Percentiles rank a stretch among this genome's conserved stretches.
Evolutionary conservation across 306 rosid genomes (phyloP).

Genomic region (Inga leiocalycina): DNA sequence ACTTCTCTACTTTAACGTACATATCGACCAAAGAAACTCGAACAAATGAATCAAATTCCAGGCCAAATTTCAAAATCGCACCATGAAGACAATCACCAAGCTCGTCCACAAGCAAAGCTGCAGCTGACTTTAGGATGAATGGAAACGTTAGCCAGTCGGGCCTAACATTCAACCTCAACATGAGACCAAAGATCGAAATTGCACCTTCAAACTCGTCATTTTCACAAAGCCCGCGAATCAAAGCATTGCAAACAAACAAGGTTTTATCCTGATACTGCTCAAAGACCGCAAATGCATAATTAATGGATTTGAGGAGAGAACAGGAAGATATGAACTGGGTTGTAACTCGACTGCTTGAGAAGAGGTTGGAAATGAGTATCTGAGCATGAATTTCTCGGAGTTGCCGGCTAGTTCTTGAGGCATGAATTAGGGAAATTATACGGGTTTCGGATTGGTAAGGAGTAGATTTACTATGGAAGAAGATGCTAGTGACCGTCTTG

Average conservation of each 20-base stretch:
- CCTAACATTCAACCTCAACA: background rate
- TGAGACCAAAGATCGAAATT: background rate
- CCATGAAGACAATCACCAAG: constrained; percentile 11
- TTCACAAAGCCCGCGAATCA: constrained; percentile 16
- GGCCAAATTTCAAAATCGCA: background rate
- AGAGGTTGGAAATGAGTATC: background rate
- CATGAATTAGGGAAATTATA: constrained; percentile 2
- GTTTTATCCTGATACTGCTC: background rate
- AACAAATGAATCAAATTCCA: constrained; percentile 3
- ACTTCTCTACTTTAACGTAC: constrained; percentile 7
- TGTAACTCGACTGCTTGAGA: background rate
- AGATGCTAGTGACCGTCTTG: background rate
- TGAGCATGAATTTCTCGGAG: constrained; percentile 15
- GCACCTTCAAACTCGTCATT: constrained; percentile 2
- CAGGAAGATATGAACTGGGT: constrained; percentile 19
- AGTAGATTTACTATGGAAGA: background rate
- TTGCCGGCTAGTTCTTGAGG: background rate
- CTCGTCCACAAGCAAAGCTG: background rate
- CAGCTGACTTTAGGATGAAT: constrained; percentile 1
- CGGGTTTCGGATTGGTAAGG: background rate
- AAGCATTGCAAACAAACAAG: constrained; percentile 10
- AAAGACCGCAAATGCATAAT: background rate
- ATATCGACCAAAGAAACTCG: constrained; percentile 8
- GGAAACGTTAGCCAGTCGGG: constrained; percentile 16
- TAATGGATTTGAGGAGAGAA: constrained; percentile 9